A percentile compares a stretch with the other conserved stretches of the same genome.
phyloP scores from a whole-genome alignment of 176 grass and related monocot species.

The Carex cristatella region DNA sequence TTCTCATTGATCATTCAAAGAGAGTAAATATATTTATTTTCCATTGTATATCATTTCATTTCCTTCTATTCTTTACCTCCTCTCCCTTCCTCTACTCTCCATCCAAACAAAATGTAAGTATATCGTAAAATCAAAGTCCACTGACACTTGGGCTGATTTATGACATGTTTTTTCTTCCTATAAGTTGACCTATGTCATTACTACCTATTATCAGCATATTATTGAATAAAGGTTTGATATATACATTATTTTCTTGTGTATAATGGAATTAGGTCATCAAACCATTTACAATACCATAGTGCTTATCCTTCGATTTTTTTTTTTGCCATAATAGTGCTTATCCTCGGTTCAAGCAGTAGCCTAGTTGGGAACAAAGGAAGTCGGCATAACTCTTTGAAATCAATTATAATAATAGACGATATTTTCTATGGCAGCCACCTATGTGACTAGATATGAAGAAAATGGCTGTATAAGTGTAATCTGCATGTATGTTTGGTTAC shows the following conservation, averaged over 20 bases:
- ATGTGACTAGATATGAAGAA: not conserved
- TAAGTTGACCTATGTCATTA: not conserved
- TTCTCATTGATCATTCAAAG: too few species aligned
- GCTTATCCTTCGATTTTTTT: constrained; percentile 1
- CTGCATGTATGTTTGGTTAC: too few species aligned
- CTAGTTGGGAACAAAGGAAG: not conserved
- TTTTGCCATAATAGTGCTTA: not conserved
- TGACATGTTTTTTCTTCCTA: not conserved
- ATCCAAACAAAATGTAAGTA: not conserved
- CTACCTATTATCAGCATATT: not conserved
- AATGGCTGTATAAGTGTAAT: not conserved
- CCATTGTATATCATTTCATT: too few species aligned
- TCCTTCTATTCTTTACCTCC: too few species aligned
- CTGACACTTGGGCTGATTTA: not conserved
- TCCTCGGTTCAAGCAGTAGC: not conserved
- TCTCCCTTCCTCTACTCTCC: too few species aligned
- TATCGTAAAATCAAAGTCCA: not conserved
- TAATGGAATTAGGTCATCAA: constrained; percentile 30
- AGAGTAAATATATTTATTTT: too few species aligned
- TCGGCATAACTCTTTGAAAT: not conserved
- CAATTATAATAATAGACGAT: not conserved
- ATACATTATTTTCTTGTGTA: not conserved
- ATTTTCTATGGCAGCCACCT: not conserved
- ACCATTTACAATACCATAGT: constrained; percentile 19
- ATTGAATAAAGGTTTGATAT: not conserved